These are phyloP conservation scores for Elaeagnus macrophylla DNA, from an alignment of 306 rosid species.

Conservation along the genomic window DNA sequence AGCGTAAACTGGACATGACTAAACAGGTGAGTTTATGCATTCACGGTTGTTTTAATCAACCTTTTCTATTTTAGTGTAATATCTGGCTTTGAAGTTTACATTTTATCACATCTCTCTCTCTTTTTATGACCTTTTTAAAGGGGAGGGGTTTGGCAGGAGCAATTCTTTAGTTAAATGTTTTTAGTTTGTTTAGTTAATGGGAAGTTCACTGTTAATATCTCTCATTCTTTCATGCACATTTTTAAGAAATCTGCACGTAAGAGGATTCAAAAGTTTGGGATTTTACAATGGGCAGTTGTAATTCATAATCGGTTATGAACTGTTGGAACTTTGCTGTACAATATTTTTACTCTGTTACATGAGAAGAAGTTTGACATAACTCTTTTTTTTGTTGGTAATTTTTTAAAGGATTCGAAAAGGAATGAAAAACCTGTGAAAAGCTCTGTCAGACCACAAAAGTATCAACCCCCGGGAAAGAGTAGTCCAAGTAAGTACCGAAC, in stretches of 20 bases:
- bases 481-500: constrained; percentile 49
- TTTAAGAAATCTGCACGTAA: too few relatives aligned
- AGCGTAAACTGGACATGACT: constrained; percentile 74
- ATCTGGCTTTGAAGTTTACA: neutral
- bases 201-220: too few relatives aligned
- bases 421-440: constrained; percentile 44
- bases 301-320: too few relatives aligned
- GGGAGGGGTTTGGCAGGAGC: too few relatives aligned
- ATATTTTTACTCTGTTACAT: neutral
- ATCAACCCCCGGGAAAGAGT: constrained; percentile 66
- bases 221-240: too few relatives aligned
- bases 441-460: constrained; percentile 42
- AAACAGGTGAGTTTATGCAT: constrained; percentile 43
- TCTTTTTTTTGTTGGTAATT: neutral
- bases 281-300: too few relatives aligned
- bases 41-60: neutral
- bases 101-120: neutral
- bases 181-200: too few relatives aligned
- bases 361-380: too few relatives aligned
- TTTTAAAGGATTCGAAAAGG: constrained; percentile 45
- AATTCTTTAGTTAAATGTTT: too few relatives aligned
- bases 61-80: neutral
- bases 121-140: too few relatives aligned
- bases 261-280: too few relatives aligned
- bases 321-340: neutral